Conservation (phyloP, 305 asterid species). For the Solanum hybrid region DNA sequence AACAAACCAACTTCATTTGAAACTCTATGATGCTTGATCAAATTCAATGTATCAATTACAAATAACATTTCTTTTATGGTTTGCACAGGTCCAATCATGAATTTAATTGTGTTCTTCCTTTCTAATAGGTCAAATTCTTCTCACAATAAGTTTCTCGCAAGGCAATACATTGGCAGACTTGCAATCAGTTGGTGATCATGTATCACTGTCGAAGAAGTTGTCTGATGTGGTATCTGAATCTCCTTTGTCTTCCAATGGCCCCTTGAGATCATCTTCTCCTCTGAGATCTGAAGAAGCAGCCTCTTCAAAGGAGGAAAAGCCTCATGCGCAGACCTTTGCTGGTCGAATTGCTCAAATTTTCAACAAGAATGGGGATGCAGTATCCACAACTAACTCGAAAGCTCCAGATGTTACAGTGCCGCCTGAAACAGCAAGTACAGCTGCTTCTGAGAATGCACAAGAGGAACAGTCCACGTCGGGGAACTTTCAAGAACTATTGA, state of each 20-base stretch:
- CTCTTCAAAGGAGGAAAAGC: constrained; percentile 53
- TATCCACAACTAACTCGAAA: constrained; percentile 34
- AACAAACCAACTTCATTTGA: neutral
- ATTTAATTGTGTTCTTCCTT: constrained; percentile 8
- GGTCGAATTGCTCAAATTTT: constrained; percentile 77
- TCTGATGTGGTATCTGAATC: constrained; percentile 33
- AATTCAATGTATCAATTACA: neutral
- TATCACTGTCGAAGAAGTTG: constrained; percentile 27
- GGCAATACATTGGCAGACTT: constrained; percentile 44
- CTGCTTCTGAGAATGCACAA: constrained; percentile 24
- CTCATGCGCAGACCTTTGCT: constrained; percentile 53
- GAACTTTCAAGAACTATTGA: constrained; percentile 67
- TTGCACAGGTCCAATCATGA: neutral
- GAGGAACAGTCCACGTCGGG: constrained; percentile 42
- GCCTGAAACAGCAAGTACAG: constrained; percentile 34
- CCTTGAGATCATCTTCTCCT: constrained; percentile 49
- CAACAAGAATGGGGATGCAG: constrained; percentile 51
- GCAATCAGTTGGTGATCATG: constrained; percentile 33
- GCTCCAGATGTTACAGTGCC: constrained; percentile 40
- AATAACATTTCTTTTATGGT: neutral
- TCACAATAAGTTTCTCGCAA: constrained; percentile 77
- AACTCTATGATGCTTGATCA: neutral
- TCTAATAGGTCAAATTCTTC: constrained; percentile 79
- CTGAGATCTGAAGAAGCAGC: constrained; percentile 47
- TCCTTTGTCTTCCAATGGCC: constrained; percentile 36